A percentile compares a stretch with the other conserved stretches of the same genome.
Evolutionary conservation across 306 rosid species (phyloP).

Genomic region (Pueraria montana): DNA sequence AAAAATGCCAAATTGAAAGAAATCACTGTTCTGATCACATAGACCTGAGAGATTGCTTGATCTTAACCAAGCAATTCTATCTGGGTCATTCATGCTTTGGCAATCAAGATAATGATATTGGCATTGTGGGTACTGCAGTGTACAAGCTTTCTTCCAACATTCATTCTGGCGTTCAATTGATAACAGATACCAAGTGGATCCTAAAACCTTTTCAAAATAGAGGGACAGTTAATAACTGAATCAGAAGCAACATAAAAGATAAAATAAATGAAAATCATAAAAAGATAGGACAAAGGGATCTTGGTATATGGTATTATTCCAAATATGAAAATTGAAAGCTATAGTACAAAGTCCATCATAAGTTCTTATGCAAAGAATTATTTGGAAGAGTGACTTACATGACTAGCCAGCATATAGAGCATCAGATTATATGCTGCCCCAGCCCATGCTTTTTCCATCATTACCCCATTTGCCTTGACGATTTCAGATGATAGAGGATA

Average conservation of each 20-base stretch:
- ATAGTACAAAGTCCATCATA: background rate
- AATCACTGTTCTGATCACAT: constrained; percentile 54
- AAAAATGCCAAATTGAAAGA: constrained; percentile 66
- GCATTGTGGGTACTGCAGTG: constrained; percentile 46
- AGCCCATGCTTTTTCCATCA: constrained; percentile 79
- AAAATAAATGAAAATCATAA: background rate
- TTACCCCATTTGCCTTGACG: constrained; percentile 61
- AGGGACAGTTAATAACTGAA: constrained; percentile 20
- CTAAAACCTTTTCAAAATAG: constrained; percentile 58
- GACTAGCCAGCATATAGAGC: constrained; percentile 74
- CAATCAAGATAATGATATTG: constrained; percentile 60
- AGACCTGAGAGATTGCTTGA: constrained; percentile 63
- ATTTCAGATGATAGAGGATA: constrained; percentile 68
- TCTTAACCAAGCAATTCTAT: constrained; percentile 57
- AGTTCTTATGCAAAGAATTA: constrained; percentile 29
- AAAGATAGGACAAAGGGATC: background rate
- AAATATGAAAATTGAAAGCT: background rate
- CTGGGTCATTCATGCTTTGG: constrained; percentile 42
- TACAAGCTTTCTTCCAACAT: constrained; percentile 74
- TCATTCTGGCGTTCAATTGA: constrained; percentile 66
- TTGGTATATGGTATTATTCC: background rate
- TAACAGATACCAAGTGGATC: constrained; percentile 65
- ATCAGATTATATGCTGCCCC: constrained; percentile 72
- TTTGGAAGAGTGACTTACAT: constrained; percentile 54
- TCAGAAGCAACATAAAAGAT: constrained; percentile 4